These are phyloP conservation scores for Mimosa pudica DNA, from an alignment of 306 rosid species.

Conservation along the genomic window DNA sequence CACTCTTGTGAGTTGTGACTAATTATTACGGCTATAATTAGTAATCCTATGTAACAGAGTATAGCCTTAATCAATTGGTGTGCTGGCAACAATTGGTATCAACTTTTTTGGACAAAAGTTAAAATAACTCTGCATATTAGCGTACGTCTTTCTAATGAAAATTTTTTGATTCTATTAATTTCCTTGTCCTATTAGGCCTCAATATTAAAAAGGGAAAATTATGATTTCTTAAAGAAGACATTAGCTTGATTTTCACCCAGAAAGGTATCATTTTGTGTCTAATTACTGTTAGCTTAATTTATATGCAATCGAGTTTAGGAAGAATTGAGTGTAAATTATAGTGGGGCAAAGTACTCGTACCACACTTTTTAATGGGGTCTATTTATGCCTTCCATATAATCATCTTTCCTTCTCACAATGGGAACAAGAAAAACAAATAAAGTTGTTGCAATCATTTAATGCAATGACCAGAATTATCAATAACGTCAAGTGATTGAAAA, in stretches of 20 bases:
- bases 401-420: neutral
- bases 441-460: constrained; percentile 2
- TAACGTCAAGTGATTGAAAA: neutral
- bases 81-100: neutral
- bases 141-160: neutral
- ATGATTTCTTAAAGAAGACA: constrained; percentile 9
- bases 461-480: neutral
- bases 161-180: neutral
- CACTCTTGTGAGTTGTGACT: neutral
- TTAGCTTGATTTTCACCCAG: neutral
- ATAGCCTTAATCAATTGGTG: neutral
- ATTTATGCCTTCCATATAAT: neutral
- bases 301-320: neutral
- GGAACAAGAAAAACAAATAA: neutral
- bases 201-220: neutral
- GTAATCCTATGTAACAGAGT: neutral
- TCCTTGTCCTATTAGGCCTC: neutral
- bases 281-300: neutral
- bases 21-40: neutral
- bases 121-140: neutral
- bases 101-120: too few relatives aligned
- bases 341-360: too few relatives aligned
- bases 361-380: neutral
- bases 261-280: neutral
- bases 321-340: too few relatives aligned